Evolutionary conservation across 371 early-diverging fungal genomes (phyloP).

Genomic region (Lichtheimia corymbifera): DNA sequence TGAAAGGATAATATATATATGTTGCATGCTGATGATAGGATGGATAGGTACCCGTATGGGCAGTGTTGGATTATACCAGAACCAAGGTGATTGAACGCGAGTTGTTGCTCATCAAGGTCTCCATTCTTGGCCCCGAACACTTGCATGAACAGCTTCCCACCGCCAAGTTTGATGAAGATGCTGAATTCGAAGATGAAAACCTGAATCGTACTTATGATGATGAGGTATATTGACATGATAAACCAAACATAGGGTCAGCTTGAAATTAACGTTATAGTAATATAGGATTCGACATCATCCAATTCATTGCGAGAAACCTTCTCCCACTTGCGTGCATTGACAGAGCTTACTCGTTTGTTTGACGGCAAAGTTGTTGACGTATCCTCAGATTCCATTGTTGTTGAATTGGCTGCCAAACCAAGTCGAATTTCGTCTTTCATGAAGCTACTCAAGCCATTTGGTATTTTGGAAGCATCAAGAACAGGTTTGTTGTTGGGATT

Average conservation of each 20-base stretch:
- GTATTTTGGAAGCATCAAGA: constrained; percentile 91
- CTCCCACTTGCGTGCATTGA: constrained; percentile 78
- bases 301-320: constrained; percentile 62
- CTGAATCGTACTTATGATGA: constrained; percentile 10
- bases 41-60: constrained; percentile 90
- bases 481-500: constrained; percentile 46
- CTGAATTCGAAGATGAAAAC: constrained; percentile 48
- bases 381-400: constrained; percentile 73
- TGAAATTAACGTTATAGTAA: too few relatives aligned
- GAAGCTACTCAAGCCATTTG: constrained; percentile 91
- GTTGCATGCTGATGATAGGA: neutral
- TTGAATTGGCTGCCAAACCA: constrained; percentile 89
- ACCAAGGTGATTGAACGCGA: constrained; percentile 89
- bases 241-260: too few relatives aligned
- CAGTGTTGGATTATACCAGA: constrained; percentile 93
- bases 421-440: constrained; percentile 88
- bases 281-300: neutral
- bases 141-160: constrained; percentile 49
- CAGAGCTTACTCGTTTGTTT: constrained; percentile 84
- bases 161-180: constrained; percentile 39
- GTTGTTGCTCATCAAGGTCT: constrained; percentile 89
- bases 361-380: constrained; percentile 90
- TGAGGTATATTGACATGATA: too few relatives aligned
- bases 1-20: neutral
- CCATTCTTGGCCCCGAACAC: constrained; percentile 81